phyloP scores from a whole-genome alignment of 208 protist genomes.

The Leishmania braziliensis region DNA sequence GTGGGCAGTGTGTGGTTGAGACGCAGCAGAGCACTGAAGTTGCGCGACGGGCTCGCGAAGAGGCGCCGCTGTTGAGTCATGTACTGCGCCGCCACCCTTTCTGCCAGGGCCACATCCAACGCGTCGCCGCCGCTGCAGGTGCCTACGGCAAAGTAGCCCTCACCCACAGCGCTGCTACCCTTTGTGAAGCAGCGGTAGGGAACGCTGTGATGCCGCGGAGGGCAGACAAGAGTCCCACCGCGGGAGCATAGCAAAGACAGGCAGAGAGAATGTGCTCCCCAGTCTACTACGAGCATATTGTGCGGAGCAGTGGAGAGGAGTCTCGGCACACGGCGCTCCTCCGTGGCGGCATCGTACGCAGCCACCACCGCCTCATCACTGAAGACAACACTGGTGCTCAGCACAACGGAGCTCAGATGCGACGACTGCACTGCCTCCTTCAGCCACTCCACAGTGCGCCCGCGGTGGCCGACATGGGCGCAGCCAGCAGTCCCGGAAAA shows the following conservation, averaged over 20 bases:
- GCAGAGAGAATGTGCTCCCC: slow-evolving; percentile 75
- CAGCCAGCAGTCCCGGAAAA: slow-evolving; percentile 42
- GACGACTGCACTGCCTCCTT: slow-evolving; percentile 68
- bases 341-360: slow-evolving; percentile 50
- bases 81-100: slow-evolving; percentile 76
- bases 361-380: slow-evolving; percentile 73
- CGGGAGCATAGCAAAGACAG: slow-evolving; percentile 49
- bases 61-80: slow-evolving; percentile 66
- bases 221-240: slow-evolving; percentile 57
- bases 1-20: slow-evolving; percentile 28
- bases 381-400: slow-evolving; percentile 61
- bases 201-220: slow-evolving; percentile 22
- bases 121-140: slow-evolving; percentile 61
- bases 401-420: slow-evolving; percentile 52
- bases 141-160: slow-evolving; percentile 27
- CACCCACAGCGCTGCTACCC: slow-evolving; percentile 10
- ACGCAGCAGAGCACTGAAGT: slow-evolving; percentile 31
- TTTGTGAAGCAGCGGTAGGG: slow-evolving; percentile 45
- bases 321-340: slow-evolving; percentile 29
- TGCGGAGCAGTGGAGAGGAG: slow-evolving; percentile 23
- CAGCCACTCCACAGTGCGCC: slow-evolving; percentile 57
- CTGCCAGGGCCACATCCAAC: slow-evolving; percentile 63
- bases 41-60: slow-evolving; percentile 47
- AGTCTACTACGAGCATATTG: slow-evolving; percentile 82
- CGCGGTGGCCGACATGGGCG: slow-evolving; percentile 7